These are phyloP conservation scores for Globisporangium polare DNA, from an alignment of 352 stramenopile genomes.

Conservation along the genomic window DNA sequence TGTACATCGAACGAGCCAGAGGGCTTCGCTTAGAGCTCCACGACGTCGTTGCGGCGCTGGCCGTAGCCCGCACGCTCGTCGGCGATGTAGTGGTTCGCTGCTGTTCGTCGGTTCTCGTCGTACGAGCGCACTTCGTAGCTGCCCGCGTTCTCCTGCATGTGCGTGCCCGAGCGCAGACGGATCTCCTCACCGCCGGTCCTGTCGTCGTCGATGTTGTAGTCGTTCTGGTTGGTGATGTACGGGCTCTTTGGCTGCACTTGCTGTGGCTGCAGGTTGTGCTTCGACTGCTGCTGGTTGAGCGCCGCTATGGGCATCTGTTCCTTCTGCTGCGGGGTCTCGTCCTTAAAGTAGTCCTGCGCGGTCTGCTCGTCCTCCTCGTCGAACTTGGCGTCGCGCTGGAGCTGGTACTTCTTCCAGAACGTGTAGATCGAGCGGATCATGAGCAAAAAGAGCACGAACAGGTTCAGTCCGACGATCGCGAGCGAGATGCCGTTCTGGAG, in stretches of 20 bases:
- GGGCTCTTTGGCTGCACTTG: conserved; percentile 26
- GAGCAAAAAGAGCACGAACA: conserved; percentile 61
- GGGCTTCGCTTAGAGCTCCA: conserved; percentile 37
- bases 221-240: conserved; percentile 33
- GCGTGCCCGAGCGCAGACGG: conserved; percentile 46
- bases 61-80: conserved; percentile 36
- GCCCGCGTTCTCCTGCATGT: conserved; percentile 27
- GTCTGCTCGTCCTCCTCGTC: conserved; percentile 57
- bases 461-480: conserved; percentile 62
- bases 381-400: conserved; percentile 55
- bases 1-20: background rate
- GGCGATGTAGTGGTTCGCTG: conserved; percentile 50
- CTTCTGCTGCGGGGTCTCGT: conserved; percentile 50
- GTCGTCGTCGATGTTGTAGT: conserved; percentile 23
- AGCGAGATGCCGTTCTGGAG: conserved; percentile 68
- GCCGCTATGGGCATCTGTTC: conserved; percentile 15
- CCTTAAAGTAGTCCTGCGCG: conserved; percentile 63
- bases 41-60: conserved; percentile 53
- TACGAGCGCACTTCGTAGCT: conserved; percentile 34
- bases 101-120: conserved; percentile 31
- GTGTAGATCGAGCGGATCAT: conserved; percentile 67
- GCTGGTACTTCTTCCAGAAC: conserved; percentile 70
- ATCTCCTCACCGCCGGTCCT: conserved; percentile 49
- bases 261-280: conserved; percentile 11
- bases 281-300: conserved; percentile 12